Evolutionary conservation across 106 monocot species (phyloP).

Genomic region (Phalaenopsis aphrodite): DNA sequence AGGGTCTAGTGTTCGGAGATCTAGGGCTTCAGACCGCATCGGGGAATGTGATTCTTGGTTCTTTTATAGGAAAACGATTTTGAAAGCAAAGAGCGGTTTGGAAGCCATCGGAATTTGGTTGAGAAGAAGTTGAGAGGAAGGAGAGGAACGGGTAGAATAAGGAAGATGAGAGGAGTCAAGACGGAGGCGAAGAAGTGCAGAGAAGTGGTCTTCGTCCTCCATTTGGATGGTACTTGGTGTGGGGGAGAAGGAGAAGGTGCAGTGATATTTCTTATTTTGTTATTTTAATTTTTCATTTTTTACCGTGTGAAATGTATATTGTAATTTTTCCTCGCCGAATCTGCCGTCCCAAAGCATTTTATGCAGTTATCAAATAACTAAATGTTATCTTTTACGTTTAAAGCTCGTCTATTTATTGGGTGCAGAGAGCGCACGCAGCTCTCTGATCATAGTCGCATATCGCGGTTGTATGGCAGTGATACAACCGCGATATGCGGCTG

Average conservation of each 20-base stretch:
- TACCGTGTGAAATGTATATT: no score
- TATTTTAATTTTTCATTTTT: neutral
- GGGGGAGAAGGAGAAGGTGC: neutral
- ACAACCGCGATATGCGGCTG: no score
- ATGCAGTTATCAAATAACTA: no score
- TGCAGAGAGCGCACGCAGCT: no score
- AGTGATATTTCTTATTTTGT: neutral
- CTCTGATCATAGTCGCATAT: no score
- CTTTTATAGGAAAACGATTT: neutral
- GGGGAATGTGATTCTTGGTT: neutral
- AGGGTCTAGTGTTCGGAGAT: neutral
- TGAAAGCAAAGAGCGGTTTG: neutral
- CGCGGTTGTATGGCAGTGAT: no score
- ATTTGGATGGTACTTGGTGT: constrained; percentile 2
- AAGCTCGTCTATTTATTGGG: no score
- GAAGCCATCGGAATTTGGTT: neutral
- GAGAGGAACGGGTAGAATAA: neutral
- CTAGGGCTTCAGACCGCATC: constrained; percentile 2
- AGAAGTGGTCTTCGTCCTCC: constrained; percentile 7
- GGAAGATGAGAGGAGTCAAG: neutral
- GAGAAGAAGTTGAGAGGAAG: constrained; percentile 8
- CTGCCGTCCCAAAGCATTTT: no score
- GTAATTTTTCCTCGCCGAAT: no score
- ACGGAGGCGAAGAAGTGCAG: neutral
- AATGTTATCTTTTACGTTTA: no score